Percentiles rank a stretch among this genome's conserved stretches.
phyloP scores from a whole-genome alignment of 1,139 yeast genomes.

The Eremothecium coryli region DNA sequence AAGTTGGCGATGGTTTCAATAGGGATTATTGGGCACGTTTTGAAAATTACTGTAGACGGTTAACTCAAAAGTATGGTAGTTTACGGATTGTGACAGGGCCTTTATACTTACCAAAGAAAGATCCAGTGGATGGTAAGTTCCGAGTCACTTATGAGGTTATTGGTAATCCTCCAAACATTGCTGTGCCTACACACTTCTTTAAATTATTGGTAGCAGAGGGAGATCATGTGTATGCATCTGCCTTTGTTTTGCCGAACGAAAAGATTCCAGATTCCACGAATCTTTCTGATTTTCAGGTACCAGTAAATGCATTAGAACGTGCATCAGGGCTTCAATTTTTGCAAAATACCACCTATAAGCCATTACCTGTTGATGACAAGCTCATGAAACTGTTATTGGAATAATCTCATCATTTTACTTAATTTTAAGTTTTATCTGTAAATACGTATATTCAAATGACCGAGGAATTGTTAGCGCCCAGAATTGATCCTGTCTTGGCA shows the following conservation, averaged over 20 bases:
- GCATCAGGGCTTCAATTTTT: constrained; percentile 78
- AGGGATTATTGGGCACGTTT: constrained; percentile 97
- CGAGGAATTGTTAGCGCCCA: too few species aligned
- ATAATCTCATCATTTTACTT: too few species aligned
- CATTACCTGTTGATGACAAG: constrained; percentile 2
- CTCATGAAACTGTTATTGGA: background rate
- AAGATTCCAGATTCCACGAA: constrained; percentile 62
- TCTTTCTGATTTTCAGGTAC: constrained; percentile 70
- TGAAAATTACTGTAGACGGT: constrained; percentile 76
- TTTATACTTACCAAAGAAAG: constrained; percentile 69
- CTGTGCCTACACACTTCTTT: constrained; percentile 96
- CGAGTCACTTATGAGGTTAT: constrained; percentile 83
- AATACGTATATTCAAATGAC: too few species aligned
- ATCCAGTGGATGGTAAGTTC: constrained; percentile 66
- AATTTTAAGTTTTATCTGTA: too few species aligned
- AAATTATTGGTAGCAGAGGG: constrained; percentile 81
- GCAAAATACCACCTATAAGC: constrained; percentile 36
- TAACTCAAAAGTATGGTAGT: constrained; percentile 56
- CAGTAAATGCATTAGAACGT: constrained; percentile 80
- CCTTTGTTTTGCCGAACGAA: constrained; percentile 87
- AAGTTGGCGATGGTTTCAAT: constrained; percentile 95
- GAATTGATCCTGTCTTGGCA: constrained; percentile 4
- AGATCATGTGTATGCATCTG: constrained; percentile 65
- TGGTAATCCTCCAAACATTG: constrained; percentile 93
- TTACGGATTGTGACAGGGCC: constrained; percentile 94